phyloP scores from a whole-genome alignment of 2,329 filamentous ascomycete species.

The Pestalotiopsis fici region DNA sequence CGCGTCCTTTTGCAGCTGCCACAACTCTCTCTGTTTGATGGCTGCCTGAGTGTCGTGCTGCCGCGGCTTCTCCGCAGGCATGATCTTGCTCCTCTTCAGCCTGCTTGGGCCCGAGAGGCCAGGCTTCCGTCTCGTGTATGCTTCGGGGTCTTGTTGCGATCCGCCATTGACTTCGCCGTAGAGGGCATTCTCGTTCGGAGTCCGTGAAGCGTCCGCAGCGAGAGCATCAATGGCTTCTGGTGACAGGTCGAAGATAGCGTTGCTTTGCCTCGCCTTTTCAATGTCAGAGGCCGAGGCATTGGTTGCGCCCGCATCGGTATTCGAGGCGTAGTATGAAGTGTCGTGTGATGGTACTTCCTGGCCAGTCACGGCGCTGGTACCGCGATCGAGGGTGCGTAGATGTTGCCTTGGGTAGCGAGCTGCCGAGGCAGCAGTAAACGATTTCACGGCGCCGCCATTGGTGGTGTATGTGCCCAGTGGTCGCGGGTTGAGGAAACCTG shows the following conservation, averaged over 20 bases:
- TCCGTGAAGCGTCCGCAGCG: constrained; percentile 16
- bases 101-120: constrained; percentile 14
- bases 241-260: constrained; percentile 32
- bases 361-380: background rate
- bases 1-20: constrained; percentile 76
- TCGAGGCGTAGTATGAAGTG: background rate
- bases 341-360: background rate
- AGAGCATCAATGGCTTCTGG: constrained; percentile 35
- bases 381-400: background rate
- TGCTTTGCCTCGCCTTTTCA: constrained; percentile 20
- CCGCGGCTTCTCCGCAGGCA: constrained; percentile 16
- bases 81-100: constrained; percentile 25
- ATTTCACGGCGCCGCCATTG: constrained; percentile 11
- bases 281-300: constrained; percentile 16
- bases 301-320: background rate
- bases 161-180: background rate
- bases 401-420: constrained; percentile 15
- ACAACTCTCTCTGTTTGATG: constrained; percentile 47
- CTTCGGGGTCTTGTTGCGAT: background rate
- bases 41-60: constrained; percentile 9
- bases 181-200: background rate
- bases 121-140: constrained; percentile 9
- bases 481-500: constrained; percentile 9
- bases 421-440: constrained; percentile 22
- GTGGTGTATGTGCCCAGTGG: constrained; percentile 12